Percentiles rank a stretch among this genome's conserved stretches.
Evolutionary conservation across 1,139 yeast genomes (phyloP).

Genomic region (Zygosaccharomyces sapae): DNA sequence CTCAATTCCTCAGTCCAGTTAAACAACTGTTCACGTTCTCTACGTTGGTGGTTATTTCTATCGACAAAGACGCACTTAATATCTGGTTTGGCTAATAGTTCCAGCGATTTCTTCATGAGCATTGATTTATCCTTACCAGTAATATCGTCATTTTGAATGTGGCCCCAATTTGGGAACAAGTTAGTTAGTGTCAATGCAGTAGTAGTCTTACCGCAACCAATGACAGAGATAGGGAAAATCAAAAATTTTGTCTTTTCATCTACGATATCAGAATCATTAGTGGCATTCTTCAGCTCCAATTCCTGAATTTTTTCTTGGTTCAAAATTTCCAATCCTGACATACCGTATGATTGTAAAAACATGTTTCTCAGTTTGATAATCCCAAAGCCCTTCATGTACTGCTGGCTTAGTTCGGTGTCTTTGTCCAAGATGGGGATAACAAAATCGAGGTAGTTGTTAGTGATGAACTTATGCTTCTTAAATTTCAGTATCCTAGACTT

Average conservation of each 20-base stretch:
- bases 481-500: conserved; percentile 46
- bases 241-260: conserved; percentile 49
- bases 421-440: conserved; percentile 50
- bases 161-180: conserved; percentile 63
- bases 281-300: conserved; percentile 35
- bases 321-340: conserved; percentile 45
- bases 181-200: conserved; percentile 56
- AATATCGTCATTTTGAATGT: conserved; percentile 82
- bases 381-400: conserved; percentile 59
- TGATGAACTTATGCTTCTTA: conserved; percentile 53
- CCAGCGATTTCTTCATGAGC: conserved; percentile 50
- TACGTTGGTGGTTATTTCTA: conserved; percentile 70
- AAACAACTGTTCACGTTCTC: conserved; percentile 68
- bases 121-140: conserved; percentile 45
- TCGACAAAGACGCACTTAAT: conserved; percentile 64
- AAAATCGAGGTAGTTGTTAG: conserved; percentile 66
- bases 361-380: conserved; percentile 65
- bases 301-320: conserved; percentile 38
- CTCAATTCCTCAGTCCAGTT: conserved; percentile 46
- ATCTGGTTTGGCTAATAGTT: conserved; percentile 36
- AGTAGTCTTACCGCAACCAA: conserved; percentile 96
- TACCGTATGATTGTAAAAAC: conserved; percentile 50
- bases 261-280: conserved; percentile 32
- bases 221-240: conserved; percentile 78
- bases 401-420: conserved; percentile 44